A percentile compares a stretch with the other conserved stretches of the same genome.
Evolutionary conservation across 129 eudicot species (phyloP).

Genomic region (Artemisia argyi): DNA sequence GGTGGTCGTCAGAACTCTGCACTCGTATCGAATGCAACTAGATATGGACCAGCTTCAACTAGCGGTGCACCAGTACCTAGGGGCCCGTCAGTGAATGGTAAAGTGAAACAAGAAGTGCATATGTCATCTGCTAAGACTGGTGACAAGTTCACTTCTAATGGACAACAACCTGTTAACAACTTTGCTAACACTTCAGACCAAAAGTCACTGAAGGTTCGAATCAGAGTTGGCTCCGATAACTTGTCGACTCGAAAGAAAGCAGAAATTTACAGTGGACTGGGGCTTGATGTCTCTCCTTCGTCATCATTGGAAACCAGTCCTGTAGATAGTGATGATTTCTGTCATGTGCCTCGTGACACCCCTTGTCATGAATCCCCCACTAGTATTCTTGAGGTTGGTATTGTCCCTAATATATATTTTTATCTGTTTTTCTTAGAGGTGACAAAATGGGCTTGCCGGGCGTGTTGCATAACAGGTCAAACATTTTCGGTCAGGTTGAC

Average conservation of each 20-base stretch:
- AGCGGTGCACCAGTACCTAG: conserved; percentile 33
- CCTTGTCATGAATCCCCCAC: conserved; percentile 66
- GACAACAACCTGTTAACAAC: conserved; percentile 40
- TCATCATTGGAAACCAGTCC: conserved; percentile 81
- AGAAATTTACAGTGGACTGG: conserved; percentile 97
- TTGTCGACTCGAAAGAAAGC: conserved; percentile 74
- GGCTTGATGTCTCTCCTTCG: conserved; percentile 93
- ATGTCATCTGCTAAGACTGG: conserved; percentile 31
- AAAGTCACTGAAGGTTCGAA: conserved; percentile 70
- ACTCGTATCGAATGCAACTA: conserved; percentile 41
- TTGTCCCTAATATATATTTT: background rate
- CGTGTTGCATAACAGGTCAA: conserved; percentile 1
- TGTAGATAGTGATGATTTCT: conserved; percentile 53
- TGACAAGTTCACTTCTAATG: conserved; percentile 46
- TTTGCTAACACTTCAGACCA: conserved; percentile 56
- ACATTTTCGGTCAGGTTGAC: background rate
- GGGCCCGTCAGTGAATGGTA: conserved; percentile 39
- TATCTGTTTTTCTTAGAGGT: conserved; percentile 14
- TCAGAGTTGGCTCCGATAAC: conserved; percentile 81
- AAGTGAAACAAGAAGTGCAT: conserved; percentile 38
- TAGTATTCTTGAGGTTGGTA: conserved; percentile 80
- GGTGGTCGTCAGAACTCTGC: conserved; percentile 52
- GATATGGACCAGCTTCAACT: conserved; percentile 37
- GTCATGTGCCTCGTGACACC: conserved; percentile 35
- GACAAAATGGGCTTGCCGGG: conserved; percentile 14